phyloP scores from a whole-genome alignment of 1,139 yeast genomes.

The Barnettozyma hawaiiensis region DNA sequence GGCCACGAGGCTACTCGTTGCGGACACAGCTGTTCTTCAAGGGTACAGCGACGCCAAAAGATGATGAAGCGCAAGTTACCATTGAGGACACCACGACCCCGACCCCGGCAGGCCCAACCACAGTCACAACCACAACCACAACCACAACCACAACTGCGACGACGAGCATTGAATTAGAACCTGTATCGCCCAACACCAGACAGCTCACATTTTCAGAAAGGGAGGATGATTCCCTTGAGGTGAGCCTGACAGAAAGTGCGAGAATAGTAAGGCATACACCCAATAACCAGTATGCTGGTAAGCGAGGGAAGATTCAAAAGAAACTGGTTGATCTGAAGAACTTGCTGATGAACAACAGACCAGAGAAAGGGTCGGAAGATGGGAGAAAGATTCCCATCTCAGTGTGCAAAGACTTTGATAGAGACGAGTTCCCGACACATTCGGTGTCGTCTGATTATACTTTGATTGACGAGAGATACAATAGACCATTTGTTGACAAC shows the following conservation, averaged over 20 bases:
- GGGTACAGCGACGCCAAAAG: constrained; percentile 18
- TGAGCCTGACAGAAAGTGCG: constrained; percentile 14
- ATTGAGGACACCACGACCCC: not conserved
- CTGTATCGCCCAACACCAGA: constrained; percentile 7
- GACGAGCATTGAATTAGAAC: constrained; percentile 13
- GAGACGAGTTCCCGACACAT: constrained; percentile 17
- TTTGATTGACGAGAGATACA: constrained; percentile 61
- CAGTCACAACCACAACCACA: too few species aligned
- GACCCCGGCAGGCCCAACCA: too few species aligned
- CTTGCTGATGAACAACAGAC: constrained; percentile 27
- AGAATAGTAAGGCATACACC: constrained; percentile 16
- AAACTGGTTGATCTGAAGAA: constrained; percentile 25
- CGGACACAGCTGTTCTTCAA: constrained; percentile 69
- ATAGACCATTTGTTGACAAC: constrained; percentile 61
- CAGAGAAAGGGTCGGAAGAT: constrained; percentile 40
- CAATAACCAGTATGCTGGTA: constrained; percentile 17
- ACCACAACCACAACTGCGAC: too few species aligned
- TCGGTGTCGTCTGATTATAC: constrained; percentile 21
- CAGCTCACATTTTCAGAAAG: not conserved
- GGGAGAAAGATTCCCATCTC: constrained; percentile 76
- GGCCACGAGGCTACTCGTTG: constrained; percentile 60
- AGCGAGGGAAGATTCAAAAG: constrained; percentile 21
- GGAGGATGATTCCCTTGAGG: constrained; percentile 1
- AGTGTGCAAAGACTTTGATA: constrained; percentile 31
- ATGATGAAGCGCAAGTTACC: constrained; percentile 10